phyloP scores from a whole-genome alignment of 352 stramenopile species.

The Globisporangium echinulatum region DNA sequence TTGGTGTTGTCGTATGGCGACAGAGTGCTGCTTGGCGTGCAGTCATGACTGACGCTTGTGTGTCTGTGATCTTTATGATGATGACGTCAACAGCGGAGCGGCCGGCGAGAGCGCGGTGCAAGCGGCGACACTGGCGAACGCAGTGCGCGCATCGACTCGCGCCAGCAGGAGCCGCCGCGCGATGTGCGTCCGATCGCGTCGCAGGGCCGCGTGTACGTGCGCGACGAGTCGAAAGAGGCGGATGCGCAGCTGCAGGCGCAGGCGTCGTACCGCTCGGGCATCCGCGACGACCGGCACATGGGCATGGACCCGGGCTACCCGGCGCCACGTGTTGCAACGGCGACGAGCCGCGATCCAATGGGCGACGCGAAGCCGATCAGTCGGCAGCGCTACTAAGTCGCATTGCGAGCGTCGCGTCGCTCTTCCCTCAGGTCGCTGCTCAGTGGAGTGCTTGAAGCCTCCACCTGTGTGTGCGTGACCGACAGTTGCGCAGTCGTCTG shows the following conservation, averaged over 20 bases:
- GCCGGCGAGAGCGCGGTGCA: constrained; percentile 51
- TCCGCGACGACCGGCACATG: constrained; percentile 45
- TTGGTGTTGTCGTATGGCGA: not conserved
- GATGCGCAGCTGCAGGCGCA: constrained; percentile 40
- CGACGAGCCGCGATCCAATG: constrained; percentile 45
- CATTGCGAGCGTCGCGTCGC: not conserved
- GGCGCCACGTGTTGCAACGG: constrained; percentile 55
- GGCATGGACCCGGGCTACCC: constrained; percentile 47
- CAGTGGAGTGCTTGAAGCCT: not conserved
- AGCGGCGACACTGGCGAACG: constrained; percentile 58
- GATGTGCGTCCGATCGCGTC: constrained; percentile 44
- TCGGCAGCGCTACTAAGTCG: constrained; percentile 68
- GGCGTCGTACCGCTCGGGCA: constrained; percentile 49
- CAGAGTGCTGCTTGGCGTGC: not conserved
- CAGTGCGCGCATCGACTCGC: constrained; percentile 50
- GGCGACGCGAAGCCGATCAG: constrained; percentile 66
- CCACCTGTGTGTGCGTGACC: constrained; percentile 2
- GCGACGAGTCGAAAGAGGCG: constrained; percentile 60
- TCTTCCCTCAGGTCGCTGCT: not conserved
- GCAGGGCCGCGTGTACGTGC: constrained; percentile 56
- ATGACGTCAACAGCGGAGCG: constrained; percentile 29
- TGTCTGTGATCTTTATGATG: constrained; percentile 3
- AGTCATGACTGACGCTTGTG: constrained; percentile 3
- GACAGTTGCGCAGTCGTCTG: not conserved
- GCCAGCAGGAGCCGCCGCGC: constrained; percentile 33